Base-by-base conservation (phyloP, 179 eudicot species). In the Beta corolliflora region DNA sequence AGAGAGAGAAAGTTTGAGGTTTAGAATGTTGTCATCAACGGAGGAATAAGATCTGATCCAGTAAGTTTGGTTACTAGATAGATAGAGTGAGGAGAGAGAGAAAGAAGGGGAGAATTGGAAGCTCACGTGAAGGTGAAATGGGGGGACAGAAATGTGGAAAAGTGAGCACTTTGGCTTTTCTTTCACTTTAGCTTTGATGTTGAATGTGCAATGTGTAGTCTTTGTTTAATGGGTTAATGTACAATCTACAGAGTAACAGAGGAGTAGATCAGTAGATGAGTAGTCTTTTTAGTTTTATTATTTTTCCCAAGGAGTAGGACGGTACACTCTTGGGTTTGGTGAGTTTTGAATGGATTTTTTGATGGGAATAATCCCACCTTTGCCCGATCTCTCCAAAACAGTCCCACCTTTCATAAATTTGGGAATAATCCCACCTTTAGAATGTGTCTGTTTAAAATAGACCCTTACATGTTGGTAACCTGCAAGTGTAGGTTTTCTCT, bases 41-140 rank as follows among this genome's bases (percentile, higher is more conserved):
- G 19, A 2, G 64, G 41, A 36, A 36, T 36, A 59, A 59, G 64
- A 59, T 59, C 64, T 59, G 52, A 79, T 79, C 70, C 52, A 19
- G 15, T n/a, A 23, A 71, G 29, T 36, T 36, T 36, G 41, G 41
- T 36, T 36, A 19, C 13, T 7, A 4, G 18, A 69, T 77, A 61
- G 73, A 75, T 15, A 8, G 29, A 44, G 66, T 25, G 46, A 19
- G 52, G 9, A 1, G 10, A 70, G 77, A 71, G 66, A 53, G 31
- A 41, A 48, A 75, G 72, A 21, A 78, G 77, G 46, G 73, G 77
- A 73, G 66, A 45, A 48, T 48, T 7, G 52, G 31, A 7, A 14
- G 21, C 21, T 56, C 21, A 56, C 61, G 61, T 56, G 61, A 60
- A 60, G 25, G 64, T 48, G 52, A 48, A 36, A 36, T 36, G 9